These are phyloP conservation scores for Pistacia vera DNA, from an alignment of 345 rosid genomes.

Conservation along the genomic window DNA sequence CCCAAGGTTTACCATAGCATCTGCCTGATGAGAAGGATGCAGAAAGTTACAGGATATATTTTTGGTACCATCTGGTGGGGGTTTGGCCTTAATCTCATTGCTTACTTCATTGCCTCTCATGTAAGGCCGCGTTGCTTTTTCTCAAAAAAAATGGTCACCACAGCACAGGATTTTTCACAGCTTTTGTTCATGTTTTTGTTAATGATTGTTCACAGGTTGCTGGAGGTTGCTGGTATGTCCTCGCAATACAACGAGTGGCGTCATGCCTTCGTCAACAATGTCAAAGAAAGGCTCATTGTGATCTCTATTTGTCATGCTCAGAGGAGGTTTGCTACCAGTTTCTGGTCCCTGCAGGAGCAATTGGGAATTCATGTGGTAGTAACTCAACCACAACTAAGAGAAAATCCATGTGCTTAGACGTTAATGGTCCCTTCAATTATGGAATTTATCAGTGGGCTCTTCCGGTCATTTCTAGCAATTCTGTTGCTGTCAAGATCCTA, in stretches of 20 bases:
- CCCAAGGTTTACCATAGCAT: constrained; percentile 58
- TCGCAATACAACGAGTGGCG: constrained; percentile 46
- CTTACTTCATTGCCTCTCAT: constrained; percentile 62
- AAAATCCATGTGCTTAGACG: constrained; percentile 50
- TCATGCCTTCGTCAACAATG: constrained; percentile 50
- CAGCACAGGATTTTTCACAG: too few relatives aligned
- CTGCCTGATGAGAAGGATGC: constrained; percentile 52
- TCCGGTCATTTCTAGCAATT: constrained; percentile 55
- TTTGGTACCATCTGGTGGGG: constrained; percentile 71
- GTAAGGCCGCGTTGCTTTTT: constrained; percentile 19
- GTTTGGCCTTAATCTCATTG: constrained; percentile 52
- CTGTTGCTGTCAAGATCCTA: constrained; percentile 51
- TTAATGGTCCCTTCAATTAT: constrained; percentile 42
- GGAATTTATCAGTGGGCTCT: constrained; percentile 62
- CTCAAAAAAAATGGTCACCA: too few relatives aligned
- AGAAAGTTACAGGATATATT: constrained; percentile 59
- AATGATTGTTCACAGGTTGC: constrained; percentile 37
- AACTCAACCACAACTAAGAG: constrained; percentile 24
- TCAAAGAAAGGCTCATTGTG: constrained; percentile 28
- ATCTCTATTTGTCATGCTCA: constrained; percentile 44
- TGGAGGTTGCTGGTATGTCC: constrained; percentile 75
- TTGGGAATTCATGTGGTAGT: constrained; percentile 30
- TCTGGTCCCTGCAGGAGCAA: constrained; percentile 24
- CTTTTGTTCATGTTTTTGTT: too few relatives aligned
- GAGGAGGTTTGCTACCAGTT: constrained; percentile 47